These are phyloP conservation scores for Candida sphagnicola DNA, from an alignment of 805 yeast genomes.

Conservation along the genomic window DNA sequence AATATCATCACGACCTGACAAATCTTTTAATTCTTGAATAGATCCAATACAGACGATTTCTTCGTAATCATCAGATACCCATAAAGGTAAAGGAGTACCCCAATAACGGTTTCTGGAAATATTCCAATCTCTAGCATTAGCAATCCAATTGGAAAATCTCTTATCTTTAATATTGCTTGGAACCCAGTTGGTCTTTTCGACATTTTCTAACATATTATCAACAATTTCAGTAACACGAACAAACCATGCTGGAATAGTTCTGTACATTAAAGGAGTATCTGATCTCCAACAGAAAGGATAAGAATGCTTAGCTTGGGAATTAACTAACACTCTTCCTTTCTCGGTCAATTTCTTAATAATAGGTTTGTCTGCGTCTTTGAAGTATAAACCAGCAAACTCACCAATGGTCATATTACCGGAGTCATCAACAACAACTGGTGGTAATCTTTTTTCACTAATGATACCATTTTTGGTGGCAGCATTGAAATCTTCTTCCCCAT, in stretches of 20 bases:
- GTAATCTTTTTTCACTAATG: slow-evolving; percentile 59
- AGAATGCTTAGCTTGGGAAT: slow-evolving; percentile 86
- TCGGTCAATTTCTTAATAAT: slow-evolving; percentile 83
- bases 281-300: slow-evolving; percentile 99
- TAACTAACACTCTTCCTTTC: slow-evolving; percentile 67
- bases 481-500: slow-evolving; percentile 97
- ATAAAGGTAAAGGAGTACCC: slow-evolving; percentile 99
- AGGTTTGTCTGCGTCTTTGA: slow-evolving; percentile 91
- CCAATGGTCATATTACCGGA: slow-evolving; percentile 82
- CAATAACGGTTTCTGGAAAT: slow-evolving; percentile 97
- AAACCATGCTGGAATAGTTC: slow-evolving; percentile 99
- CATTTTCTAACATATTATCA: slow-evolving; percentile 85
- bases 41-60: slow-evolving; percentile 95
- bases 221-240: slow-evolving; percentile 83
- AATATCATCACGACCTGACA: slow-evolving; percentile 77
- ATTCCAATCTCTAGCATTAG: slow-evolving; percentile 99
- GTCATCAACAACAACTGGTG: slow-evolving; percentile 96
- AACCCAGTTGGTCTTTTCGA: slow-evolving; percentile 90
- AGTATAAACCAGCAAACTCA: slow-evolving; percentile 78
- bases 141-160: slow-evolving; percentile 96
- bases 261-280: slow-evolving; percentile 93
- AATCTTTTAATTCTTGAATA: slow-evolving; percentile 75
- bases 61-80: slow-evolving; percentile 92
- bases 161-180: slow-evolving; percentile 88
- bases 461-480: slow-evolving; percentile 76